Evolutionary conservation across 345 rosid species (phyloP).

Genomic region (Capsella bursapastoris): DNA sequence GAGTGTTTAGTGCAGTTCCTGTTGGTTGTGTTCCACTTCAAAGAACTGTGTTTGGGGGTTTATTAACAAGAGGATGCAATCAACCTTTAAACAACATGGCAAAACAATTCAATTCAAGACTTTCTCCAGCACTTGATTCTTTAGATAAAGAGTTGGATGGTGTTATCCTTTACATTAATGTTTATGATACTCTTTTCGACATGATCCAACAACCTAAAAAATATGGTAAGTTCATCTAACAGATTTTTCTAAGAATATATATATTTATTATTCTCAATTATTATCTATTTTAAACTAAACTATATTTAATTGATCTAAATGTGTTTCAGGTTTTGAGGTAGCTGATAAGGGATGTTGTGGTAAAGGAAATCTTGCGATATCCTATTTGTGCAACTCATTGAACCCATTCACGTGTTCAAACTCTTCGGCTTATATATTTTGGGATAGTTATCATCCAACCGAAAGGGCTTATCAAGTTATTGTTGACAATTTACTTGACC

Average conservation of each 20-base stretch:
- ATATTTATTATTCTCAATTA: background rate
- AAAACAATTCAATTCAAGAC: constrained; percentile 35
- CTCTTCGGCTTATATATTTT: constrained; percentile 48
- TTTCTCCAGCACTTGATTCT: constrained; percentile 30
- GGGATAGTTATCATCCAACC: constrained; percentile 53
- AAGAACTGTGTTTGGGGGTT: constrained; percentile 33
- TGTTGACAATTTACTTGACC: constrained; percentile 16
- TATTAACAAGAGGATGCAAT: constrained; percentile 9
- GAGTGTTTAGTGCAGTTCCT: constrained; percentile 24
- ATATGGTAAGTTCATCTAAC: constrained; percentile 39
- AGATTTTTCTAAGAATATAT: too few relatives aligned
- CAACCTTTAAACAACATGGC: constrained; percentile 30
- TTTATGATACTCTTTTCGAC: too few relatives aligned
- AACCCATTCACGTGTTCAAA: constrained; percentile 48
- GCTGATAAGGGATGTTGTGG: constrained; percentile 64
- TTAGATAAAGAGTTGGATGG: constrained; percentile 34
- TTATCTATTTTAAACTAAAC: background rate
- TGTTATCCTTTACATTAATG: constrained; percentile 43
- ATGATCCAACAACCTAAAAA: background rate
- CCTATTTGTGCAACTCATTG: constrained; percentile 49
- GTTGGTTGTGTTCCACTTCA: constrained; percentile 29
- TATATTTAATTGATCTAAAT: background rate
- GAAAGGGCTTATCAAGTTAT: constrained; percentile 56
- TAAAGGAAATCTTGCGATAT: constrained; percentile 52
- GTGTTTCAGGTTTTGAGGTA: constrained; percentile 50